Conservation (phyloP, 768 basidiomycete genomes). For the Calvatia gigantea region DNA sequence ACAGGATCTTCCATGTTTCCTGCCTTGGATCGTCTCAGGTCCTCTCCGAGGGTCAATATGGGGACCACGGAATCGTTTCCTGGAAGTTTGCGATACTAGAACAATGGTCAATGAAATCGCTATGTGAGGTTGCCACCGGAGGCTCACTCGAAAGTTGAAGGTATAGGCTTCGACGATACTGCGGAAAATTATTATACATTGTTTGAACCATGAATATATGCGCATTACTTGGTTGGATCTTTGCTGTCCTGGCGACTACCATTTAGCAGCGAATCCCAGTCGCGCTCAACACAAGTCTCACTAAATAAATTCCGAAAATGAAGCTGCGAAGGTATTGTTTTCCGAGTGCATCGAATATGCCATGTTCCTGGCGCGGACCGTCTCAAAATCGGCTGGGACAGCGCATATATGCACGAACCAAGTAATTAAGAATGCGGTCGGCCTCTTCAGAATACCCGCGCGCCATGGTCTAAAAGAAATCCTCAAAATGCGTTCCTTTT, state of each 20-base stretch:
- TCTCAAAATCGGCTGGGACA: slow-evolving; percentile 1
- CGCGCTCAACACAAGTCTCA: slow-evolving; percentile 27
- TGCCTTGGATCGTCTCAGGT: slow-evolving; percentile 30
- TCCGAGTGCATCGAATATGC: slow-evolving; percentile 83
- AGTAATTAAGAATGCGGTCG: slow-evolving; percentile 75
- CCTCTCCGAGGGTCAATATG: slow-evolving; percentile 69
- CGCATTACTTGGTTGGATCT: slow-evolving; percentile 76
- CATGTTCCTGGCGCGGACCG: slow-evolving; percentile 56
- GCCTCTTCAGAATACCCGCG: slow-evolving; percentile 81
- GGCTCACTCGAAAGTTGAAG: slow-evolving; percentile 72
- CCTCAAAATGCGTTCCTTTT: neutral
- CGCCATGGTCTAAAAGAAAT: slow-evolving; percentile 49
- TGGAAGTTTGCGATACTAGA: slow-evolving; percentile 65
- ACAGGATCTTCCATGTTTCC: slow-evolving; percentile 49
- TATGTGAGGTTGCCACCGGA: neutral
- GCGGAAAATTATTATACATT: slow-evolving; percentile 1
- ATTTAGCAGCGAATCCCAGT: neutral
- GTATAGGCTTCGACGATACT: slow-evolving; percentile 89
- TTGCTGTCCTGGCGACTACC: slow-evolving; percentile 59
- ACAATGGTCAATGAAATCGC: neutral
- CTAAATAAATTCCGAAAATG: slow-evolving; percentile 82
- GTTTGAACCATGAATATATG: slow-evolving; percentile 16
- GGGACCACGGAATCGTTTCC: slow-evolving; percentile 61
- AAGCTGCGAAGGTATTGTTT: slow-evolving; percentile 83
- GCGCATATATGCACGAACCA: slow-evolving; percentile 35